phyloP scores from a whole-genome alignment of 2,329 filamentous ascomycete genomes.

The Neurospora crassa region DNA sequence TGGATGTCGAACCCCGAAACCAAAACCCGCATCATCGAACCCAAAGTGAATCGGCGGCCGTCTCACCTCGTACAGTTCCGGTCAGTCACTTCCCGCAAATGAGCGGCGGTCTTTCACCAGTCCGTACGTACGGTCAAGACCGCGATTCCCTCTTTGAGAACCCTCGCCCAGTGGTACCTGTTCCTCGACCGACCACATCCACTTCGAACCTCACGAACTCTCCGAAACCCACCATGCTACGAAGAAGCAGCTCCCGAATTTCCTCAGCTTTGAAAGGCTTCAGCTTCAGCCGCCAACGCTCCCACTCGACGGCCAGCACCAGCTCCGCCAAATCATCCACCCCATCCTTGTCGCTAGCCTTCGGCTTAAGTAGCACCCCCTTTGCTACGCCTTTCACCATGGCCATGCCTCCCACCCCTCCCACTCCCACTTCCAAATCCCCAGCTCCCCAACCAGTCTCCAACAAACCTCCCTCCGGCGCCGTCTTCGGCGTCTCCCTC shows the following conservation, averaged over 20 bases:
- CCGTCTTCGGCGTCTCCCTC: constrained; percentile 31
- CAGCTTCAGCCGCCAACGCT: background rate
- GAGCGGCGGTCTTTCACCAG: background rate
- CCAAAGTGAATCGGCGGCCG: background rate
- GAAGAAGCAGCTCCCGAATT: constrained; percentile 11
- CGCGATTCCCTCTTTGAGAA: constrained; percentile 10
- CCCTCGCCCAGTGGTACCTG: constrained; percentile 8
- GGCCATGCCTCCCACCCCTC: constrained; percentile 1
- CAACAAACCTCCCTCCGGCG: constrained; percentile 14
- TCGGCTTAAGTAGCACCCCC: background rate
- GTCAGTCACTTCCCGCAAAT: background rate
- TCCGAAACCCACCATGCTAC: constrained; percentile 1
- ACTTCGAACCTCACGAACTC: background rate
- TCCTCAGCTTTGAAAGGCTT: constrained; percentile 7
- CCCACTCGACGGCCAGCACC: background rate
- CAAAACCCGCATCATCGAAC: background rate
- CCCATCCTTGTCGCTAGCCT: background rate
- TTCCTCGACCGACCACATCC: constrained; percentile 1
- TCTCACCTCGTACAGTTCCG: background rate
- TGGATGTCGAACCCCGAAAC: background rate
- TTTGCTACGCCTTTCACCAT: background rate
- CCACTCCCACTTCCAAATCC: constrained; percentile 15
- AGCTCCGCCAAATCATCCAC: background rate
- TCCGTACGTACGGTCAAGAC: constrained; percentile 6
- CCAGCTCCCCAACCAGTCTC: constrained; percentile 12